A percentile compares a stretch with the other conserved stretches of the same genome.
phyloP scores from a whole-genome alignment of 2,329 filamentous ascomycete species.

The Beauveria medogensis region DNA sequence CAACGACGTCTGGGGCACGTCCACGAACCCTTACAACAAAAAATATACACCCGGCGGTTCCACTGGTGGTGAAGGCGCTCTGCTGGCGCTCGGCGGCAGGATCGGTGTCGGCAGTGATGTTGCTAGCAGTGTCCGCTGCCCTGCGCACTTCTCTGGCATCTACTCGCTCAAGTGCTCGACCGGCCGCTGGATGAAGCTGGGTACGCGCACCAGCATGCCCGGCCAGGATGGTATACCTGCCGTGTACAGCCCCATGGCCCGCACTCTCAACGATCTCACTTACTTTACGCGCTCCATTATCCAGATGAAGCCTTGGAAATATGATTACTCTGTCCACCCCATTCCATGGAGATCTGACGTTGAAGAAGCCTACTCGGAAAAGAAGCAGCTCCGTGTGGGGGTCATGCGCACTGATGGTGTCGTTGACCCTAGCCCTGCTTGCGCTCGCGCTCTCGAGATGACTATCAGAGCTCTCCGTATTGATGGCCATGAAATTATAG shows the following conservation, averaged over 20 bases:
- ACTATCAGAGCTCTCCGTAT: constrained; percentile 59
- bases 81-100: constrained; percentile 73
- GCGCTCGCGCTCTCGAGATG: constrained; percentile 64
- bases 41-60: constrained; percentile 83
- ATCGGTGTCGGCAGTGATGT: constrained; percentile 91
- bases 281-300: constrained; percentile 79
- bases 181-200: constrained; percentile 81
- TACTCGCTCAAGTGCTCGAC: constrained; percentile 83
- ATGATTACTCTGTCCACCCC: constrained; percentile 79
- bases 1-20: constrained; percentile 71
- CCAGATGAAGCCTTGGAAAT: constrained; percentile 78
- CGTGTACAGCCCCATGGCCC: constrained; percentile 87
- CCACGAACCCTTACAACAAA: constrained; percentile 74
- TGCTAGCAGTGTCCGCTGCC: constrained; percentile 77
- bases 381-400: constrained; percentile 62
- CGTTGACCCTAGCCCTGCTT: constrained; percentile 79
- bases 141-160: constrained; percentile 83
- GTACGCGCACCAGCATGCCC: constrained; percentile 79
- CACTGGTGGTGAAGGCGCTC: constrained; percentile 75
- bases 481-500: constrained; percentile 67
- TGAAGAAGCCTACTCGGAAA: constrained; percentile 50
- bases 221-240: constrained; percentile 85
- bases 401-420: constrained; percentile 74
- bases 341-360: constrained; percentile 65
- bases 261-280: constrained; percentile 70